Conservation (phyloP, 371 early-diverging fungal species). For the Rhizopus stolonifer region DNA sequence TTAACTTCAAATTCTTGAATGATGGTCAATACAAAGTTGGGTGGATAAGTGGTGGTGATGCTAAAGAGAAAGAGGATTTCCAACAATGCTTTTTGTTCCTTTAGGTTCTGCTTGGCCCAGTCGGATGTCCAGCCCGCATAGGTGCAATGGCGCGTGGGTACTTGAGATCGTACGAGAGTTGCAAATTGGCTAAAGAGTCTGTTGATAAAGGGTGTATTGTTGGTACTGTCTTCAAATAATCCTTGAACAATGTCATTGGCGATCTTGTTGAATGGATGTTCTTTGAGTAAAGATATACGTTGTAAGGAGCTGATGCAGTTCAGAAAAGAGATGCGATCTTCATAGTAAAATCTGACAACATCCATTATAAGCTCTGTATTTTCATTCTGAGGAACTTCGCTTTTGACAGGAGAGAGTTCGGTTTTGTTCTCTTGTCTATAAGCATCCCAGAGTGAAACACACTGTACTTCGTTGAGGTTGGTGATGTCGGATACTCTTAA, state of each 20-base stretch:
- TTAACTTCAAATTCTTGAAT: slow-evolving; percentile 44
- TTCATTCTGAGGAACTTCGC: slow-evolving; percentile 13
- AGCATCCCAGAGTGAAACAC: slow-evolving; percentile 37
- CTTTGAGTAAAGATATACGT: slow-evolving; percentile 25
- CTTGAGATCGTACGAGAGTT: slow-evolving; percentile 20
- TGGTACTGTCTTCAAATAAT: slow-evolving; percentile 11
- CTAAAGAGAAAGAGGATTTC: slow-evolving; percentile 36
- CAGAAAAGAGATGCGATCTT: slow-evolving; percentile 40
- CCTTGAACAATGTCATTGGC: slow-evolving; percentile 23
- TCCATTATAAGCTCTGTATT: slow-evolving; percentile 18
- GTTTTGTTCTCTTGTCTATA: slow-evolving; percentile 19
- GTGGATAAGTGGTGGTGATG: slow-evolving; percentile 14
- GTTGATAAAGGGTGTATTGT: slow-evolving; percentile 17
- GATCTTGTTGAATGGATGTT: slow-evolving; percentile 31
- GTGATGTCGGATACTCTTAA: slow-evolving; percentile 27
- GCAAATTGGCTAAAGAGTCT: slow-evolving; percentile 35
- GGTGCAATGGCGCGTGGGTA: slow-evolving; percentile 17
- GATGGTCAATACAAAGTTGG: slow-evolving; percentile 20
- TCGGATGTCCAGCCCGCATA: slow-evolving; percentile 10
- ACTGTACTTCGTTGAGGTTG: slow-evolving; percentile 35
- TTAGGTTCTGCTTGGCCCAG: slow-evolving; percentile 44
- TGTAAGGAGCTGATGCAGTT: slow-evolving; percentile 38
- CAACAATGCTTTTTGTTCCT: slow-evolving; percentile 40
- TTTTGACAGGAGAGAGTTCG: not conserved
- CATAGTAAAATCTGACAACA: slow-evolving; percentile 30